phyloP scores from a whole-genome alignment of 179 eudicot species.

The Silene coronaria region DNA sequence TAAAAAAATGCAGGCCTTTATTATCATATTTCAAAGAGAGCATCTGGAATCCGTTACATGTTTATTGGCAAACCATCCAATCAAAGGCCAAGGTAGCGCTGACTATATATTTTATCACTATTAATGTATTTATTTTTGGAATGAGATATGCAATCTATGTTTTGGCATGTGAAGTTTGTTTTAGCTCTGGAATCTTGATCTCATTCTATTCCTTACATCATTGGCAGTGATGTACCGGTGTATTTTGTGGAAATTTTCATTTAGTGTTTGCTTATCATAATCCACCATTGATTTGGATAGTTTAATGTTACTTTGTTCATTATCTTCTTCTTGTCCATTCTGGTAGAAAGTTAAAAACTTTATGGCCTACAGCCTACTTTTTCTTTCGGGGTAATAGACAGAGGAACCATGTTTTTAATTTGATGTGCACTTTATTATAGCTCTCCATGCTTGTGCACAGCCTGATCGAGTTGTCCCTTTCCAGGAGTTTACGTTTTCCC shows the following conservation, averaged over 20 bases:
- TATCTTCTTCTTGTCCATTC: background rate
- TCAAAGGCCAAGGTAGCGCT: constrained; percentile 80
- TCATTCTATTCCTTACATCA: constrained; percentile 6
- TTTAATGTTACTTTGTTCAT: background rate
- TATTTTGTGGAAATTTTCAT: background rate
- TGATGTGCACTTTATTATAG: background rate
- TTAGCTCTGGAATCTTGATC: constrained; percentile 4
- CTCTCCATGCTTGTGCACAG: background rate
- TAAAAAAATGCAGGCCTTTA: constrained; percentile 56
- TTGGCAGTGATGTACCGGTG: background rate
- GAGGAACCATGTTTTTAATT: background rate
- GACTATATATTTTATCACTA: background rate
- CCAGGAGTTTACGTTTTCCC: background rate
- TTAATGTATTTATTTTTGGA: background rate
- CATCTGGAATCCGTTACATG: constrained; percentile 89
- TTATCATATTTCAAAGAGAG: constrained; percentile 90
- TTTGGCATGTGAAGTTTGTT: constrained; percentile 1
- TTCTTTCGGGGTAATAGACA: background rate
- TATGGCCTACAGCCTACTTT: background rate
- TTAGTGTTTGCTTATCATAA: background rate
- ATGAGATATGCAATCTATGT: background rate
- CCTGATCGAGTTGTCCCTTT: background rate
- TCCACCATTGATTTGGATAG: background rate
- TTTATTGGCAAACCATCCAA: constrained; percentile 85
- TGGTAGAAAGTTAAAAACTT: background rate